Conservation (phyloP, 2,329 filamentous ascomycete genomes). For the Stromatinia cepivora region DNA sequence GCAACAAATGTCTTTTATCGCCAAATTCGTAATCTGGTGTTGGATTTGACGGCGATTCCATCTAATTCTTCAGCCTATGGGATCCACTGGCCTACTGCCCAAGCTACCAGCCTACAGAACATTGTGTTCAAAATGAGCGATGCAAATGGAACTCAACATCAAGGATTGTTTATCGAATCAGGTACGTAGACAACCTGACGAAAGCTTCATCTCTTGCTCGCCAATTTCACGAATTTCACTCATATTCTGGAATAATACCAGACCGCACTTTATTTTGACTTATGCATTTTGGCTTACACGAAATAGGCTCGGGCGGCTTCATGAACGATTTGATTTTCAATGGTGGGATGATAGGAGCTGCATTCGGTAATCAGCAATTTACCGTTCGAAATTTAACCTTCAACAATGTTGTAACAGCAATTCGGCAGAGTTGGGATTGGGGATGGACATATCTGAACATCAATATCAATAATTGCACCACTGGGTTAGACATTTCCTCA, state of each 20-base stretch:
- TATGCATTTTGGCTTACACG: conserved; percentile 29
- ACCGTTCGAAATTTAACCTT: conserved; percentile 55
- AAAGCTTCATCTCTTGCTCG: not conserved
- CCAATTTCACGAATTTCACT: not conserved
- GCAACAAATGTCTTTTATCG: conserved; percentile 71
- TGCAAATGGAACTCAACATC: conserved; percentile 49
- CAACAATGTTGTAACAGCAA: conserved; percentile 51
- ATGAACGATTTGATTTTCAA: conserved; percentile 60
- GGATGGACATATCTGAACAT: conserved; percentile 56
- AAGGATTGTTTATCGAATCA: conserved; percentile 61
- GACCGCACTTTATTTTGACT: not conserved
- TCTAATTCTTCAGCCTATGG: conserved; percentile 39
- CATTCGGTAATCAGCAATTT: conserved; percentile 65
- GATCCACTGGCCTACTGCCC: conserved; percentile 56
- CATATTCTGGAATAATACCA: too few species aligned
- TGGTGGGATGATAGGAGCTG: conserved; percentile 59
- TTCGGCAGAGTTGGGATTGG: conserved; percentile 61
- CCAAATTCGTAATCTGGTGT: conserved; percentile 63
- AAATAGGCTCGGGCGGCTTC: conserved; percentile 55
- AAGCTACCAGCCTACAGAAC: conserved; percentile 62
- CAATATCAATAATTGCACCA: conserved; percentile 52
- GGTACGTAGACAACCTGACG: conserved; percentile 29
- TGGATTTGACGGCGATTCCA: conserved; percentile 51
- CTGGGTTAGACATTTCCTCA: conserved; percentile 52
- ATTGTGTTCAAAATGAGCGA: conserved; percentile 58